Evolutionary conservation across 495 filamentous ascomycete genomes (phyloP).

Genomic region (Ramalina intermedia): DNA sequence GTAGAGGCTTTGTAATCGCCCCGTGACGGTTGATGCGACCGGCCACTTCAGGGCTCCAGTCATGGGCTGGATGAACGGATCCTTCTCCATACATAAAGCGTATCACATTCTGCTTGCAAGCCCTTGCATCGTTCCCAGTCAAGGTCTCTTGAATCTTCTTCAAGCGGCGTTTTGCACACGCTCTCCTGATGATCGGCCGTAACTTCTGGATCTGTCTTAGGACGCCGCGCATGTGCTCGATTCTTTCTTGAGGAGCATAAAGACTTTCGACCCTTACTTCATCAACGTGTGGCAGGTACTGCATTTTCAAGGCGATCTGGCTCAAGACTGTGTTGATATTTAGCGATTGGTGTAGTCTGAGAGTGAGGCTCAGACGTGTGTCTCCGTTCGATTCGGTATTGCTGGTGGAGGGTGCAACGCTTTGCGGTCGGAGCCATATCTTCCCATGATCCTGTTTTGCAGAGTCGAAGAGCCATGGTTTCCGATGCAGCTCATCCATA

Average conservation of each 20-base stretch:
- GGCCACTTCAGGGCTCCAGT: too few species aligned
- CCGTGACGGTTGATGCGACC: too few species aligned
- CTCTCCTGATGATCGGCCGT: not conserved
- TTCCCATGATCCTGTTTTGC: constrained; percentile 8
- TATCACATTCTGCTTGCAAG: too few species aligned
- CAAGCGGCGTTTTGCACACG: not conserved
- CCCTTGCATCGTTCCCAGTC: not conserved
- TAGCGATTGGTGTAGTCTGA: constrained; percentile 8
- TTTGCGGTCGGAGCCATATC: constrained; percentile 15
- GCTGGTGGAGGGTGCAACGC: not conserved
- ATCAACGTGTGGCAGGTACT: constrained; percentile 13
- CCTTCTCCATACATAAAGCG: too few species aligned
- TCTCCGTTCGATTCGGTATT: not conserved
- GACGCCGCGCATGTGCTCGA: not conserved
- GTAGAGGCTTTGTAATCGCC: too few species aligned
- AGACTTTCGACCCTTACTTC: constrained; percentile 9
- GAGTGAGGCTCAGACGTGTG: constrained; percentile 12
- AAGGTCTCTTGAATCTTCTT: not conserved
- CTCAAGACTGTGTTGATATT: constrained; percentile 11
- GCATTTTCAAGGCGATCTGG: constrained; percentile 13
- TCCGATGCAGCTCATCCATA: not conserved
- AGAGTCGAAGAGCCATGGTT: constrained; percentile 14
- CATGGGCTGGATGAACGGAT: too few species aligned
- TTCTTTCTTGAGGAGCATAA: constrained; percentile 10
- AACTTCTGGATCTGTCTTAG: not conserved